These are phyloP conservation scores for Camelina sativa DNA, from an alignment of 345 rosid species.

Conservation along the genomic window DNA sequence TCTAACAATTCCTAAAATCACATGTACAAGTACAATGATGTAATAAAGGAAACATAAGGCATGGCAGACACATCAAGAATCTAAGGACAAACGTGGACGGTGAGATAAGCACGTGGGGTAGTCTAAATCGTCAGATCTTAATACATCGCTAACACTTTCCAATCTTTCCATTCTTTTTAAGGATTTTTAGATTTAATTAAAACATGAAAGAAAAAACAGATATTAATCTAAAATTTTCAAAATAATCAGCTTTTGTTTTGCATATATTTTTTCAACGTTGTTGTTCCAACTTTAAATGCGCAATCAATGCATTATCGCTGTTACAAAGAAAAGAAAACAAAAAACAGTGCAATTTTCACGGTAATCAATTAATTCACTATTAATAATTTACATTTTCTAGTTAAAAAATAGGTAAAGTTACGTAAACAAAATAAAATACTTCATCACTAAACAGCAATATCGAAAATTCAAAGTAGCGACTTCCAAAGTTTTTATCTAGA, in stretches of 20 bases:
- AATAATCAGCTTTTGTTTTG: constrained; percentile 4
- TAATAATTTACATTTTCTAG: not conserved
- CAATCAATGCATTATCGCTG: constrained; percentile 11
- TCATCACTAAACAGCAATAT: not conserved
- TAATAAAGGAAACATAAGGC: not conserved
- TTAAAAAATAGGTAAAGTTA: not conserved
- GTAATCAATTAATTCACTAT: constrained; percentile 9
- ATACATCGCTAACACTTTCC: not conserved
- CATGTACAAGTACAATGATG: not conserved
- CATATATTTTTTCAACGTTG: not conserved
- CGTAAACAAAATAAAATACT: not conserved
- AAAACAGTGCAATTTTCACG: constrained; percentile 1
- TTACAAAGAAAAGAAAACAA: not conserved
- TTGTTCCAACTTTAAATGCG: constrained; percentile 25
- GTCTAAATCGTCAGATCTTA: constrained; percentile 20
- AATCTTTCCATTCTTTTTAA: not conserved
- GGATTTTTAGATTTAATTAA: too few relatives aligned
- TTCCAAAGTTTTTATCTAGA: constrained; percentile 3
- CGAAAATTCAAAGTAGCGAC: not conserved
- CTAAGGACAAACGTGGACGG: constrained; percentile 30
- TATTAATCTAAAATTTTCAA: not conserved
- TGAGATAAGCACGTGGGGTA: constrained; percentile 35
- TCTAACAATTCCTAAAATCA: not conserved
- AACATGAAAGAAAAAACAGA: not conserved
- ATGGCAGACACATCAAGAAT: constrained; percentile 20